Evolutionary conservation across 768 basidiomycete genomes (phyloP), one percentile per base, ranked within the genome.

Genomic region (Leccinum uliginosum): DNA sequence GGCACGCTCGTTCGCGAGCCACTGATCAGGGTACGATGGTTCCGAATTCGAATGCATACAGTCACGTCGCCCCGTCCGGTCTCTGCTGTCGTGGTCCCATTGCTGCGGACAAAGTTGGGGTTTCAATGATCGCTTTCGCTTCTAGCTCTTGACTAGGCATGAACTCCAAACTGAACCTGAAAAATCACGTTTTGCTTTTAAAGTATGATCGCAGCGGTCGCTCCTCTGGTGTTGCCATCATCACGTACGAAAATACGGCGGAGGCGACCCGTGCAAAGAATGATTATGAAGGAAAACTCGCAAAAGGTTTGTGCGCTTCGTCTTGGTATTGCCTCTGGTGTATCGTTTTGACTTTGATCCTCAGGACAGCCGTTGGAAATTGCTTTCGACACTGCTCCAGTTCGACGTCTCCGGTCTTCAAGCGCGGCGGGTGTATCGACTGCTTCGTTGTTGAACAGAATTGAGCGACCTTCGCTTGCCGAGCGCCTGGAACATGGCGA

Each of bases 201-300:
- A 82, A 97, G 94, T 97, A 94, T 78, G 94, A 97, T 76, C 87
- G 89, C 71, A 95, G 93, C 65, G 94, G 94, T 63, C 89, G 94
- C 70, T 96, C 94, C 47, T 84, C 82, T 19, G 94, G 94, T 58
- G 80, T 84, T 63, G 94, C 89, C 56, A 81, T 84, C 63, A 77
- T 97, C 69, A 79, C 84, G 9, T 96, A 86, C 75, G 88, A 91
- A 73, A 91, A 85, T 3, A 64, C 81, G 17, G 78, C 81, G 54
- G 90, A 96, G 70, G 94, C 94, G 32, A 83, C 85, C 38, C 78
- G 81, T 57, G 93, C 93, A 53, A 91, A 91, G 74, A 87, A 86
- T 60, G 86, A 90, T 61, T 89, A 88, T 57, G 82, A 93, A 67
- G 92, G 93, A 46, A 87, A 91, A 63, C 79, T 92, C 59, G 91